Conservation (phyloP, 2,329 filamentous ascomycete species). For the Diaporthe nobilis region DNA sequence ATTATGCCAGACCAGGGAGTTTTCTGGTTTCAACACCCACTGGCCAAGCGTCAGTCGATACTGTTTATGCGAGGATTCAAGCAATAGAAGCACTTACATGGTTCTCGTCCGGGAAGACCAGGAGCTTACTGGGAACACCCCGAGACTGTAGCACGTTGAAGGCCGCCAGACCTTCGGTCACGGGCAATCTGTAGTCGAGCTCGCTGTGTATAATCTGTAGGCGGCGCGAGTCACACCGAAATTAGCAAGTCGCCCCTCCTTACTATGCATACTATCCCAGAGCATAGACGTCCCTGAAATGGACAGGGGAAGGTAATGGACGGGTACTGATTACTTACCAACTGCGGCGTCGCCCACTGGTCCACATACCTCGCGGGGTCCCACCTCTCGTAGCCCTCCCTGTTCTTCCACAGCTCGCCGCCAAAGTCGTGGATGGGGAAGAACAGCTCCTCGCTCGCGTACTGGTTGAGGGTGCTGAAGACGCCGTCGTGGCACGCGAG, state of each 20-base stretch:
- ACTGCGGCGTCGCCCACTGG: slow-evolving; percentile 88
- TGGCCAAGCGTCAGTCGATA: not conserved
- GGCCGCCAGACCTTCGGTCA: slow-evolving; percentile 71
- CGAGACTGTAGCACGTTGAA: slow-evolving; percentile 80
- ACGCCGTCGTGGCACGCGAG: slow-evolving; percentile 91
- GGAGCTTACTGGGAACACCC: slow-evolving; percentile 76
- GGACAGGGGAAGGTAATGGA: no score
- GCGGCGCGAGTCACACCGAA: not conserved
- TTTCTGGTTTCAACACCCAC: slow-evolving; percentile 78
- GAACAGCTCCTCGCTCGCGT: slow-evolving; percentile 77
- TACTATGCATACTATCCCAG: not conserved
- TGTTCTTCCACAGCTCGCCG: slow-evolving; percentile 72
- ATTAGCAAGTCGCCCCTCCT: slow-evolving; percentile 6
- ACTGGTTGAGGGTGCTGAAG: slow-evolving; percentile 79
- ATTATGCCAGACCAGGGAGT: slow-evolving; percentile 77
- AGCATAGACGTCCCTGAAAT: no score
- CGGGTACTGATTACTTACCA: slow-evolving; percentile 65
- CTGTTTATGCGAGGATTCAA: no score
- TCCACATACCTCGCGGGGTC: slow-evolving; percentile 74
- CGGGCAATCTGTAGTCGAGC: slow-evolving; percentile 71
- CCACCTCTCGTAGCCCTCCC: slow-evolving; percentile 76
- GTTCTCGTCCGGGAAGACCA: slow-evolving; percentile 82
- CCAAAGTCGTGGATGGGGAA: slow-evolving; percentile 79
- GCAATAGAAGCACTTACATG: slow-evolving; percentile 55
- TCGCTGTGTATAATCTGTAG: slow-evolving; percentile 75